Conservation (phyloP, 306 rosid species). For the Rosa rugosa region DNA sequence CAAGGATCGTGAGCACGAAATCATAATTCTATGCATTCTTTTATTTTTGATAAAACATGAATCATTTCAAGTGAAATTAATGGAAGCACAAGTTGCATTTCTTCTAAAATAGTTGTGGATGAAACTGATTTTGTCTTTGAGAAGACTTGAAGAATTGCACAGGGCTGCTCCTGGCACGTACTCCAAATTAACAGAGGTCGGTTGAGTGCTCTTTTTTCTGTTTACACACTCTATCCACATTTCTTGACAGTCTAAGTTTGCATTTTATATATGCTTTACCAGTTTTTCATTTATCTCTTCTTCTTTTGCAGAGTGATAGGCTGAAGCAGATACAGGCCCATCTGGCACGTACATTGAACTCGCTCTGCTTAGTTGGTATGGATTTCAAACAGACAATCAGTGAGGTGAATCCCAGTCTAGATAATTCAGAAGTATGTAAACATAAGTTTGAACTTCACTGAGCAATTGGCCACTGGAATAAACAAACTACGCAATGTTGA, state of each 20-base stretch:
- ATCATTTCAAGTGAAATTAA: conserved; percentile 65
- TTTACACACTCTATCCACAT: not conserved
- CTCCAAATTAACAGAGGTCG: conserved; percentile 83
- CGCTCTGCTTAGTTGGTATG: conserved; percentile 83
- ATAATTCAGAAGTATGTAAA: conserved; percentile 59
- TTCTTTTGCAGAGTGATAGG: conserved; percentile 66
- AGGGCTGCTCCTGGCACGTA: conserved; percentile 57
- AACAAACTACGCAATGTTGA: conserved; percentile 57
- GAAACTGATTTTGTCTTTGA: conserved; percentile 79
- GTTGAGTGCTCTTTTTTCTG: conserved; percentile 32
- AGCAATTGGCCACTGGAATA: conserved; percentile 53
- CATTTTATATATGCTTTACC: conserved; percentile 5
- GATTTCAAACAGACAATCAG: conserved; percentile 63
- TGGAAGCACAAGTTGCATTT: conserved; percentile 33
- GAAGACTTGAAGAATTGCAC: conserved; percentile 91
- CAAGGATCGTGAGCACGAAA: no score
- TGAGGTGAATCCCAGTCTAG: conserved; percentile 69
- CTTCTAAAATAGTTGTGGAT: conserved; percentile 44
- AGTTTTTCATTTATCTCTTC: conserved; percentile 16
- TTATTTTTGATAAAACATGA: not conserved
- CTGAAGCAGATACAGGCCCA: conserved; percentile 68
- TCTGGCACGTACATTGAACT: conserved; percentile 44
- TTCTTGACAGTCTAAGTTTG: not conserved
- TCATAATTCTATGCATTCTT: no score
- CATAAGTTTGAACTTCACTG: conserved; percentile 58